Conservation (phyloP, 257 asterid genomes). For the Fraxinus americana region DNA sequence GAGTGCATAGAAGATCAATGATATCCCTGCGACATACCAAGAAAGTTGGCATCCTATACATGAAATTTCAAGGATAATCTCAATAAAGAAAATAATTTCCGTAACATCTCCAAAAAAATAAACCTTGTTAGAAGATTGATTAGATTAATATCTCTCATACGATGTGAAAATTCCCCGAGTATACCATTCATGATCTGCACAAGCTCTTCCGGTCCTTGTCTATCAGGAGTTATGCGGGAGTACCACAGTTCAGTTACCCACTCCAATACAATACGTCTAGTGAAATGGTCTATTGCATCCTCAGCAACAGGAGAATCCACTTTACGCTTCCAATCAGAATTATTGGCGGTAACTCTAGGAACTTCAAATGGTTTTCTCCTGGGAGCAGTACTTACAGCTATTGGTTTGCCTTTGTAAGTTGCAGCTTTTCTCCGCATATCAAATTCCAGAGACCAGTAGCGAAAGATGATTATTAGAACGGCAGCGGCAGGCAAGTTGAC, state of each 20-base stretch:
- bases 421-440: constrained; percentile 81
- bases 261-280: constrained; percentile 86
- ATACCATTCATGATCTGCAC: constrained; percentile 82
- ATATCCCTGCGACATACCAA: constrained; percentile 66
- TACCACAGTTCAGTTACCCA: constrained; percentile 98
- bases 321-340: constrained; percentile 82
- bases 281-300: constrained; percentile 87
- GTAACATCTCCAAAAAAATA: constrained; percentile 24
- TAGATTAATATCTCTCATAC: constrained; percentile 78
- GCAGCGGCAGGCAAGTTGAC: constrained; percentile 90
- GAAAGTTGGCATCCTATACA: constrained; percentile 30
- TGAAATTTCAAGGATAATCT: constrained; percentile 20
- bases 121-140: constrained; percentile 93
- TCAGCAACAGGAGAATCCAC: constrained; percentile 92
- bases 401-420: constrained; percentile 66
- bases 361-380: constrained; percentile 43
- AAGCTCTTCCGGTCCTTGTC: constrained; percentile 93
- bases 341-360: constrained; percentile 38
- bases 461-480: constrained; percentile 57
- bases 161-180: constrained; percentile 82
- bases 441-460: constrained; percentile 79
- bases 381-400: constrained; percentile 42
- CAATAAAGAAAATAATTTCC: constrained; percentile 24
- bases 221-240: constrained; percentile 87
- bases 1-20: constrained; percentile 55